Base-by-base conservation (phyloP, 306 rosid species). In the Cicer bijugum region DNA sequence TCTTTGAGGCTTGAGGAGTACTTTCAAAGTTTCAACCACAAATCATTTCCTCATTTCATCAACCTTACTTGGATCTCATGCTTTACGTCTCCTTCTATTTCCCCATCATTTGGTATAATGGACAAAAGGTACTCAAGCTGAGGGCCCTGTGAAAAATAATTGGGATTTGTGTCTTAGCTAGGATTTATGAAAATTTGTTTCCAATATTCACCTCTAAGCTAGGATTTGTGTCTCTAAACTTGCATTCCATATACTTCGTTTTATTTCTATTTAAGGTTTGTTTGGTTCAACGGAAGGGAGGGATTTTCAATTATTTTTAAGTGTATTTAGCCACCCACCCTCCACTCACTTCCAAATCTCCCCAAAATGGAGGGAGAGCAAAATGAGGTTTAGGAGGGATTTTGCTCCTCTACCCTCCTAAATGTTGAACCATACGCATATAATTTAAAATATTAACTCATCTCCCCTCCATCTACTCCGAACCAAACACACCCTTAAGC, bases 201-300 rank as follows among this genome's bases (percentile, higher is more conserved):
- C 44, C 66, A 35, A 12, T 59, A 28, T 12, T 59, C 19, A 12
- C 66, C 5, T 59, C 6, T 33, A 33, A 12, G 66, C 19, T 59
- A 59, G 66, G 19, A 59, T 59, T 12, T 33, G n/a, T n/a, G 17
- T 59, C 66, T 59, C 42, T 2, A 59, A 28, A 33, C 44, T 59
- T 33, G 66, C 66, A 58, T 12, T 33, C 42, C 44, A 59, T 59
- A 59, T 59, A 33, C 66, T 23, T 59, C 9, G 17, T 12, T 59
- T 33, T 59, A 59, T 14, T 59, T 59, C 66, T 59, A 57, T 4
- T 20, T 50, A 50, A 20, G 20, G 20, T 6, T 8, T 50, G 56
- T 50, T 50, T 50, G 56, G 56, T 28, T 28, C 33, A 28, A 3
- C 4, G 0, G 33, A 28, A 3, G 33, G 33, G 33, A 2, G 33